Conservation (phyloP, 1,284 basidiomycete species). For the Tilletia horrida region DNA sequence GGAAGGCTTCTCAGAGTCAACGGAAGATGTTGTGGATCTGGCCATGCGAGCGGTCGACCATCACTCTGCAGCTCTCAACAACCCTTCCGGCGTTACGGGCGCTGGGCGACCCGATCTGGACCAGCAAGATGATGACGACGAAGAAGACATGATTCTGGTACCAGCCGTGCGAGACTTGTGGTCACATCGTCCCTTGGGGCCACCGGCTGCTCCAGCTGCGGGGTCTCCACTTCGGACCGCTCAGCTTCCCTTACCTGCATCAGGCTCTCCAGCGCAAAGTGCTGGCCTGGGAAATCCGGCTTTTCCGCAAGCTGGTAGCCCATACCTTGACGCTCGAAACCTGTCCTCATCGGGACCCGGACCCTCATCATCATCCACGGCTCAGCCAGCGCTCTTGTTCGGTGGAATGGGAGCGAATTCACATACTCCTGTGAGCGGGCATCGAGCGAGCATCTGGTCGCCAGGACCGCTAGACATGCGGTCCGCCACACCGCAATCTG, state of each 20-base stretch:
- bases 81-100: not conserved
- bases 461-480: slow-evolving; percentile 5
- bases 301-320: not conserved
- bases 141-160: slow-evolving; percentile 26
- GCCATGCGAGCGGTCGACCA: slow-evolving; percentile 45
- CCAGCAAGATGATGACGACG: slow-evolving; percentile 26
- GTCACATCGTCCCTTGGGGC: slow-evolving; percentile 23
- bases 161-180: slow-evolving; percentile 20
- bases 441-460: slow-evolving; percentile 17
- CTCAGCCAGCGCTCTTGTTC: slow-evolving; percentile 3
- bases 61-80: slow-evolving; percentile 18
- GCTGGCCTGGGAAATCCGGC: not conserved
- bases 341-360: not conserved
- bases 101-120: slow-evolving; percentile 12
- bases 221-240: not conserved
- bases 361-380: not conserved
- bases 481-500: not conserved
- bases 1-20: slow-evolving; percentile 28
- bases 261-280: not conserved
- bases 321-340: not conserved
- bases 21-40: slow-evolving; percentile 45
- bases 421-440: not conserved
- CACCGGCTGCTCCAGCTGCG: not conserved
- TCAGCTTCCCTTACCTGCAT: not conserved
- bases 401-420: slow-evolving; percentile 5